A percentile compares a stretch with the other conserved stretches of the same genome.
Conservation (phyloP, 176 grass and related monocot genomes). For the Carex cristatella region DNA sequence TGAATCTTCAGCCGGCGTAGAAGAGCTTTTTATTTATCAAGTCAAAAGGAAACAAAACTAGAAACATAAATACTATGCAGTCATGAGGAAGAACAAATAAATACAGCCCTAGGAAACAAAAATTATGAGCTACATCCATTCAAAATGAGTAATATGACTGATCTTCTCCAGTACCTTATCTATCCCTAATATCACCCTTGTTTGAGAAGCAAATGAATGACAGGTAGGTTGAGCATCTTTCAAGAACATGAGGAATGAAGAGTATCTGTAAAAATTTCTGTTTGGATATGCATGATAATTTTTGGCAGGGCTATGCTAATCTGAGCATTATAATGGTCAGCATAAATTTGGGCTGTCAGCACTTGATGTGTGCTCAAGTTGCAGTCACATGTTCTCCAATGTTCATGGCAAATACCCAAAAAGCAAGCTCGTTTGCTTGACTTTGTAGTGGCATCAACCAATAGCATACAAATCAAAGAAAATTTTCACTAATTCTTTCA, state of each 20-base stretch:
- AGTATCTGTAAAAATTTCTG: background rate
- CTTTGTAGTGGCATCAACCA: background rate
- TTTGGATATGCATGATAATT: background rate
- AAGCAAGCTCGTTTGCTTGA: background rate
- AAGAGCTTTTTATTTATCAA: constrained; percentile 59
- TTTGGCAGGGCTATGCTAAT: background rate
- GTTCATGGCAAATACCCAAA: background rate
- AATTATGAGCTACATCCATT: background rate
- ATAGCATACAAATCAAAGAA: background rate
- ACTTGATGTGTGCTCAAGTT: background rate
- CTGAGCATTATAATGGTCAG: background rate
- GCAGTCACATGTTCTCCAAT: background rate
- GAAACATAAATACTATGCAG: constrained; percentile 4
- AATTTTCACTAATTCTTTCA: background rate
- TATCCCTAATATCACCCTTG: background rate
- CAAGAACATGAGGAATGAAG: background rate
- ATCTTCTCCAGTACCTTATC: background rate
- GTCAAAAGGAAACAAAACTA: constrained; percentile 2
- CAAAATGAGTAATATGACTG: background rate
- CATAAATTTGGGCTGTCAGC: background rate
- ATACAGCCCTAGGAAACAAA: background rate
- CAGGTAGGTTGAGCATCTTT: background rate
- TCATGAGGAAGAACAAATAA: no score
- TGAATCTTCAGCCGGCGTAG: constrained; percentile 81
- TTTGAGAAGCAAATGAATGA: background rate